Base-by-base conservation (phyloP, 345 rosid species). In the Schrenkiella parvula region DNA sequence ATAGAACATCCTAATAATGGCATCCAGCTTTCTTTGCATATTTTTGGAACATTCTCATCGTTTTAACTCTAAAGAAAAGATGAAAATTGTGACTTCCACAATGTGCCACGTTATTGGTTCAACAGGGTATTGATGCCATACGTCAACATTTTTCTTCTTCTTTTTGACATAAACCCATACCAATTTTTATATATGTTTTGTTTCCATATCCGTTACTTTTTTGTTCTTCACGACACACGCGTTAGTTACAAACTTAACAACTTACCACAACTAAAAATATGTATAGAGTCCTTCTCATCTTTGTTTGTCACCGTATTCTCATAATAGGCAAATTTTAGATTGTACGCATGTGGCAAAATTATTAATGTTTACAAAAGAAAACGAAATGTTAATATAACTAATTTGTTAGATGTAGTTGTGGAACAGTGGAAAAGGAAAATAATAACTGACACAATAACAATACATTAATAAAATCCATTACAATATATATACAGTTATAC, bases 21-120 rank as follows among this genome's bases (percentile, higher is more conserved):
- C 63, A 66, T 84, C 84, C 88, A 84, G 84, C 84, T 80, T 76
- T 78, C 55, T 46, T 43, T 78, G 82, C 72, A 76, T 76, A 59
- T 78, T 80, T 67, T 72, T 17, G 66, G 31, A 72, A 78, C 71
- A 65, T 80, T 82, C 82, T 78, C 87, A 78, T 66, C 71, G 68
- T 82, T 82, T 76, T 64, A 44, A 23, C 71, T 46, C 60, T 5
- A 64, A 64, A 56, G 47, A 32, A 25, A 76, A 28, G 60, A 56
- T 76, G 39, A 56, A 64, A 64, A 56, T 56, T 70, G 75, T 78
- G 79, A 74, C 72, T 78, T 78, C 77, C 74, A 70, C 77, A 54
- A 42, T 56, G 71, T 55, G 85, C 81, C 85, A 84, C 85, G 81
- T 80, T 78, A 58, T 64, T 52, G 64, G 53, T 74, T 61, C 66